Percentiles rank a stretch among this genome's conserved stretches.
Evolutionary conservation across 495 filamentous ascomycete species (phyloP).

Genomic region (Astrothelium subdiscretum): DNA sequence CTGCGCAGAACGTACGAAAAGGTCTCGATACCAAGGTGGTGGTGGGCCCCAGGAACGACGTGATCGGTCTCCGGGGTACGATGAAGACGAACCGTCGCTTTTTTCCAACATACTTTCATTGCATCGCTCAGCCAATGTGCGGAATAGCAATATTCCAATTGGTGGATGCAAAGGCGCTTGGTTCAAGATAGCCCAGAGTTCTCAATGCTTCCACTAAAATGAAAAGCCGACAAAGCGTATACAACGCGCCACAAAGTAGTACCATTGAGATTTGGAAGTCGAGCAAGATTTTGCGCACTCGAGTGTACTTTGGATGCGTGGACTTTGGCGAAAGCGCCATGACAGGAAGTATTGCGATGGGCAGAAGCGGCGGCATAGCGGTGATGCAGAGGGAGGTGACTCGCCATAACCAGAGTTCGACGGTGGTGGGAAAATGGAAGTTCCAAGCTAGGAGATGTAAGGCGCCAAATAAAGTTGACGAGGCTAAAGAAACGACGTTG

Average conservation of each 20-base stretch:
- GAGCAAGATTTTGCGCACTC: background rate
- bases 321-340: background rate
- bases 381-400: background rate
- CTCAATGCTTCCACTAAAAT: background rate
- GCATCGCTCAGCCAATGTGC: background rate
- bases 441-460: slow-evolving; percentile 4
- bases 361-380: background rate
- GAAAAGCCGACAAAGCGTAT: background rate
- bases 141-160: background rate
- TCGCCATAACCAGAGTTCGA: slow-evolving; percentile 7
- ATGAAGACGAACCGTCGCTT: too few species aligned
- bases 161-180: background rate
- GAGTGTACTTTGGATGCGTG: background rate
- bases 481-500: background rate
- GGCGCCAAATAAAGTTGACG: slow-evolving; percentile 1
- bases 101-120: too few species aligned
- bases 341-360: background rate
- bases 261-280: background rate
- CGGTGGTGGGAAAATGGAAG: slow-evolving; percentile 4
- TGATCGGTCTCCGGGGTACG: too few species aligned
- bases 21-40: too few species aligned
- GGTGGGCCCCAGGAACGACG: too few species aligned
- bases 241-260: background rate
- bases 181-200: background rate
- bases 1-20: too few species aligned